Percentiles rank a stretch among this genome's conserved stretches.
phyloP scores from a whole-genome alignment of 768 basidiomycete genomes.

The Rhodocollybia butyracea region DNA sequence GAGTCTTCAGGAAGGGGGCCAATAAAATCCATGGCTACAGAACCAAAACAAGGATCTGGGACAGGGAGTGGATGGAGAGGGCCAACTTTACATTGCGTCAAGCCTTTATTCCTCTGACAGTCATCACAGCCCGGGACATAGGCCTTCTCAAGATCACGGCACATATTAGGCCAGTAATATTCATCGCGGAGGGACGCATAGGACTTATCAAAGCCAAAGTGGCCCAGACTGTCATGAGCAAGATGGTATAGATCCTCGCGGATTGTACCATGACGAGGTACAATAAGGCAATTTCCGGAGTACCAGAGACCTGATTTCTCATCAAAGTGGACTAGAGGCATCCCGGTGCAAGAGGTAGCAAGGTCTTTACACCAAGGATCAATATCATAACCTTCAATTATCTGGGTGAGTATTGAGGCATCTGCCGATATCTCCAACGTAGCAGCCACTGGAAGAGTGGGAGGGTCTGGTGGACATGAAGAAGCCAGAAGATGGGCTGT shows the following conservation, averaged over 20 bases:
- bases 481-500: not conserved
- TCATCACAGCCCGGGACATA: slow-evolving; percentile 20
- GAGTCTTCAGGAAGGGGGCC: slow-evolving; percentile 19
- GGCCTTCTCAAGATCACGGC: slow-evolving; percentile 13
- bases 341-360: not conserved
- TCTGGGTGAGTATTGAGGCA: not conserved
- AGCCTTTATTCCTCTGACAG: slow-evolving; percentile 27
- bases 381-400: not conserved
- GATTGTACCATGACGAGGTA: not conserved
- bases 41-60: slow-evolving; percentile 9
- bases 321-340: not conserved
- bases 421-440: too few species aligned
- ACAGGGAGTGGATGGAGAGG: slow-evolving; percentile 18
- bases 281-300: not conserved
- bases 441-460: not conserved
- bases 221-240: slow-evolving; percentile 12
- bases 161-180: slow-evolving; percentile 21
- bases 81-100: slow-evolving; percentile 12
- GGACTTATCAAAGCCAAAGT: slow-evolving; percentile 17
- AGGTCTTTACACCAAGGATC: too few species aligned
- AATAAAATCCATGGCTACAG: slow-evolving; percentile 22
- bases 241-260: slow-evolving; percentile 10
- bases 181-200: slow-evolving; percentile 9
- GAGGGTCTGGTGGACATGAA: not conserved
- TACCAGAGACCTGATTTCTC: not conserved